Evolutionary conservation across 2,329 filamentous ascomycete species (phyloP).

Genomic region (Pseudogymnoascus sp.): DNA sequence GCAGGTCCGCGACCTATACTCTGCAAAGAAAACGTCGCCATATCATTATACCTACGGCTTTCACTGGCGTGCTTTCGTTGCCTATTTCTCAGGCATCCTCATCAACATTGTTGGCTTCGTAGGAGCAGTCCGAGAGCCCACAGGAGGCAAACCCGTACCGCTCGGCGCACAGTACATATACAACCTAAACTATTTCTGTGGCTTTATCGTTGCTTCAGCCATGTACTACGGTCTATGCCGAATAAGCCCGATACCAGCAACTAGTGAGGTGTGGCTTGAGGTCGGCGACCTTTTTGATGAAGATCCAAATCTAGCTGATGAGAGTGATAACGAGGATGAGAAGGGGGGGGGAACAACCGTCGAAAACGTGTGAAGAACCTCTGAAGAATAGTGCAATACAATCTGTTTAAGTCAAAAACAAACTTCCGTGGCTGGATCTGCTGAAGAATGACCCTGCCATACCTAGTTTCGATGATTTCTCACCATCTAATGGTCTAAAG

Average conservation of each 20-base stretch:
- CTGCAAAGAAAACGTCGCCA: conserved; percentile 52
- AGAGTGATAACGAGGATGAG: neutral
- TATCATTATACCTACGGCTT: conserved; percentile 71
- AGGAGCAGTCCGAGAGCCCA: conserved; percentile 60
- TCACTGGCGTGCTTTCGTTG: conserved; percentile 74
- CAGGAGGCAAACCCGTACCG: conserved; percentile 36
- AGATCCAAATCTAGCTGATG: neutral
- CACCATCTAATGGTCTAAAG: too few relatives aligned
- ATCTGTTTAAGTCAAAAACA: neutral
- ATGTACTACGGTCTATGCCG: conserved; percentile 65
- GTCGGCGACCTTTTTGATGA: conserved; percentile 56
- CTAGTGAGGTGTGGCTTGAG: conserved; percentile 69
- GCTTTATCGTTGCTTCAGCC: conserved; percentile 60
- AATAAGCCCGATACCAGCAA: conserved; percentile 64
- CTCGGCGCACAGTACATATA: conserved; percentile 77
- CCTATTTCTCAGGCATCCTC: conserved; percentile 74
- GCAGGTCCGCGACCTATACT: conserved; percentile 71
- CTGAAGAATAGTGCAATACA: neutral
- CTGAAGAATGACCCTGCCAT: neutral
- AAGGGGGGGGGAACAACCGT: neutral
- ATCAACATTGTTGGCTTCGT: conserved; percentile 90
- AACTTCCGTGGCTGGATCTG: neutral
- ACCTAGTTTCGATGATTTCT: neutral
- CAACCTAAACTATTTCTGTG: conserved; percentile 82
- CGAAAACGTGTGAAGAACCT: neutral